These are phyloP conservation scores for Rhodomyrtus psidioides DNA, from an alignment of 441 rosid species.

Conservation along the genomic window DNA sequence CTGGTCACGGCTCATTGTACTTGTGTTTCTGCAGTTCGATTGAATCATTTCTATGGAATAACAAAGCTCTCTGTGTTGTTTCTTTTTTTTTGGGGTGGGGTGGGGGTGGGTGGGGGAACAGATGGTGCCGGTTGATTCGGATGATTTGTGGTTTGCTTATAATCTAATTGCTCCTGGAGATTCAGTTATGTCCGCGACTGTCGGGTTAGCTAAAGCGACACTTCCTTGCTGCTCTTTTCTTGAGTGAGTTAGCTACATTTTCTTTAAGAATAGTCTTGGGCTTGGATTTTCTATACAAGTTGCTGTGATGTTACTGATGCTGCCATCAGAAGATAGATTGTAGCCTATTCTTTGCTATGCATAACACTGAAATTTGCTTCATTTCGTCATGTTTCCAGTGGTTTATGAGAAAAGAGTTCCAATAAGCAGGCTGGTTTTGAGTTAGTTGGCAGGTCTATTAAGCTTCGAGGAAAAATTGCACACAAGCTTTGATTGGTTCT, in stretches of 20 bases:
- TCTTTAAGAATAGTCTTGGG: neutral
- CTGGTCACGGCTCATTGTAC: neutral
- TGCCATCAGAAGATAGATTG: no score
- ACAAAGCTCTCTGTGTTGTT: neutral
- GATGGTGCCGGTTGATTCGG: slow-evolving; percentile 80
- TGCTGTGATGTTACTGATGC: no score
- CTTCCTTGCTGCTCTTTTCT: neutral
- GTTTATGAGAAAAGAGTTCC: neutral
- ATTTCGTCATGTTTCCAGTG: neutral
- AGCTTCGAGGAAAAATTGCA: neutral
- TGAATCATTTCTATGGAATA: neutral
- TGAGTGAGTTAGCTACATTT: neutral
- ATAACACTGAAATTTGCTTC: neutral
- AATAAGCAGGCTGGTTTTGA: neutral
- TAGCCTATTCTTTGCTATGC: neutral
- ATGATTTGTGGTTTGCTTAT: slow-evolving; percentile 89
- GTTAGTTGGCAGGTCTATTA: neutral
- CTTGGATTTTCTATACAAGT: neutral
- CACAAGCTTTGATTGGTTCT: neutral
- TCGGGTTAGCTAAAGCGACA: slow-evolving; percentile 31
- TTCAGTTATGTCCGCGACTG: slow-evolving; percentile 77
- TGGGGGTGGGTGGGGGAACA: no score
- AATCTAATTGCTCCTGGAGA: slow-evolving; percentile 76
- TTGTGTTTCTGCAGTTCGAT: neutral
- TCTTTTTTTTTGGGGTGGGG: neutral